Evolutionary conservation across 805 yeast genomes (phyloP), one percentile per base, ranked within the genome.

Genomic region (Saccharomycopsis sp.): DNA sequence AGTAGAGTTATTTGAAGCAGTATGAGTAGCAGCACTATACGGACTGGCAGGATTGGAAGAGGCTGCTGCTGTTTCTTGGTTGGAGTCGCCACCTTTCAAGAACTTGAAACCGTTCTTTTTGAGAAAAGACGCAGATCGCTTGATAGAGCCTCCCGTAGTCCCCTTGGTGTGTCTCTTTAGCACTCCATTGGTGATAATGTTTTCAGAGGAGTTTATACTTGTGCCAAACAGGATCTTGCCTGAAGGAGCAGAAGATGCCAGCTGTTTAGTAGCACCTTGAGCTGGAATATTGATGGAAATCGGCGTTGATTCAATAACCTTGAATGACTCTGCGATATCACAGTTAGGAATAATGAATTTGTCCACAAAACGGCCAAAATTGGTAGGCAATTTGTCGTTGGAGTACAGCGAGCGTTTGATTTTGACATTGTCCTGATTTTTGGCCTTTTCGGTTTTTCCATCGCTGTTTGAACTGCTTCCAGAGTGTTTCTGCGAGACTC

Each of bases 281-380:
- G 14, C 34, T 9, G 24, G 14, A 2, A 29, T 29, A 12, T 12
- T 29, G 37, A 5, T 29, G 12, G 37, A 29, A 16, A 44, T 44
- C 21, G 48, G 21, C 8, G 8, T 44, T 44, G 21, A 16, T 14
- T 56, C 54, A 8, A 61, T 50, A 9, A 61, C 61, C n/a, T 23
- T 24, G 29, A 59, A 61, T 2, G 58, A 48, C 5, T 53, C 55
- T 21, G 57, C 2, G 16, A 59, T 46, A 18, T 61, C 62, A 53
- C 63, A 61, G 51, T 61, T 59, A 18, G 63, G 63, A 21, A 59
- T 34, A 20, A 61, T 57, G 34, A 56, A 59, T 34, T 51, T 56
- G 37, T 41, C 47, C 1, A 61, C 20, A 44, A 61, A 61, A 18
- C 24, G 37, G 8, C 50, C 18, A 18, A 60, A 56, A 20, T 54